Evolutionary conservation across 257 asterid species (phyloP), one percentile per base, ranked within the genome.

Genomic region (Capsicum baccatum): DNA sequence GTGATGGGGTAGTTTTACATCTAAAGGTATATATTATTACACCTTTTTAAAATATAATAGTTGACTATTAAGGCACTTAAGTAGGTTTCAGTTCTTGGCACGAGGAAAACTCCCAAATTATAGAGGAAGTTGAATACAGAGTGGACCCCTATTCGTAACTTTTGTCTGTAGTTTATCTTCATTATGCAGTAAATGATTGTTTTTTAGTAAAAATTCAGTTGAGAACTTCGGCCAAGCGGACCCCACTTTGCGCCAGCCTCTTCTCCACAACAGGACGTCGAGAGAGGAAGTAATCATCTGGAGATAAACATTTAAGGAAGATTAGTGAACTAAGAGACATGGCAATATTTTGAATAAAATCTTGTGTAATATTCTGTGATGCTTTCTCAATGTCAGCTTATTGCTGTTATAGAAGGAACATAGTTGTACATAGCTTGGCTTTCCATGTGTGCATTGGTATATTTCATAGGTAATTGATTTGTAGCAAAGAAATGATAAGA

Each of bases 161-260:
- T 64, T 47, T 59, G 79, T 56, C 26, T 52, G 84, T 33, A 56
- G 63, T 79, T 52, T 47, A 79, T 86, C 84, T 79, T 92, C 90
- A 92, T 69, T 90, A 91, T 86, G 78, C 83, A 80, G 97, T 94
- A 84, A 89, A 67, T 62, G 91, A 87, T 81, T 82, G 67, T 8
- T 69, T 85, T 57, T 76, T 9, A 9, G 89, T 83, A 85, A 96
- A 96, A 60, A 93, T 92, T 52, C 87, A 78, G 91, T 96, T 96
- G 83, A 96, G 98, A 85, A 93, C 85, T 68, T 92, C 92, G 21
- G 98, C 99, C 93, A 96, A 91, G 26, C 99, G 97, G 81, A 96
- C 87, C 79, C 95, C 99, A 58, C 92, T 80, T 86, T 91, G 91
- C 37, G 97, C 97, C 82, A 96, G 84, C 88, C 96, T 90, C 86